Conservation (phyloP, 1,284 basidiomycete species). For the Sporisorium iseilematis-ciliati region DNA sequence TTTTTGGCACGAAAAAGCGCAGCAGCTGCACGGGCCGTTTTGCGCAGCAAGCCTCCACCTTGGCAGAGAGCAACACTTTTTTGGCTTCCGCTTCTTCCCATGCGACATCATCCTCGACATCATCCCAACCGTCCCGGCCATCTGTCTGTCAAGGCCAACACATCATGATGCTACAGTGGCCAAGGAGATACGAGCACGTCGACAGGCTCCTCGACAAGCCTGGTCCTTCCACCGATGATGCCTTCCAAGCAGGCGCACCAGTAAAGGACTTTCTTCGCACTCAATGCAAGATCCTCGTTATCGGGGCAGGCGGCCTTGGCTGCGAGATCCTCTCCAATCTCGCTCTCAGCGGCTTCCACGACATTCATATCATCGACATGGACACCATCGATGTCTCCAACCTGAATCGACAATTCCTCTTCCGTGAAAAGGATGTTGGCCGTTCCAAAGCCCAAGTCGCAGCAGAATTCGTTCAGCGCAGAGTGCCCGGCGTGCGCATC, state of each 20-base stretch:
- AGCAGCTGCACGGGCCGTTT: not conserved
- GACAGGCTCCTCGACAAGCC: conserved; percentile 81
- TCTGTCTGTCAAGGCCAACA: not conserved
- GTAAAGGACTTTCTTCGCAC: conserved; percentile 88
- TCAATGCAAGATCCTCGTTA: conserved; percentile 92
- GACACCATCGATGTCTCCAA: conserved; percentile 99
- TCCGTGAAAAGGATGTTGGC: conserved; percentile 91
- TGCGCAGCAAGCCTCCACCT: conserved; percentile 9
- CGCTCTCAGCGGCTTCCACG: conserved; percentile 84
- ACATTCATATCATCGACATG: conserved; percentile 99
- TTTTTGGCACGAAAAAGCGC: not conserved
- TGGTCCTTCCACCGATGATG: conserved; percentile 71
- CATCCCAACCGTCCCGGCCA: not conserved
- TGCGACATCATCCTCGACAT: not conserved
- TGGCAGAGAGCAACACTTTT: conserved; percentile 6
- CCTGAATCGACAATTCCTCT: conserved; percentile 96
- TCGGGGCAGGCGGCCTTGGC: conserved; percentile 73
- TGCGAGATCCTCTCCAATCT: conserved; percentile 69
- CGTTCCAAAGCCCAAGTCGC: conserved; percentile 92
- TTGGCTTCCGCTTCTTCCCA: not conserved
- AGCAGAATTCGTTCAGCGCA: conserved; percentile 85
- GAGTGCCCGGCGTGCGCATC: conserved; percentile 91
- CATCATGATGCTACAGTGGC: conserved; percentile 19
- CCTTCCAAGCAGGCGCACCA: conserved; percentile 67
- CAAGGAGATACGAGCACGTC: conserved; percentile 48